Evolutionary conservation across 225 moss, liverwort and hornwort genomes (phyloP), one percentile per base, ranked within the genome.

Genomic region (Pseudoscleropodium purum): DNA sequence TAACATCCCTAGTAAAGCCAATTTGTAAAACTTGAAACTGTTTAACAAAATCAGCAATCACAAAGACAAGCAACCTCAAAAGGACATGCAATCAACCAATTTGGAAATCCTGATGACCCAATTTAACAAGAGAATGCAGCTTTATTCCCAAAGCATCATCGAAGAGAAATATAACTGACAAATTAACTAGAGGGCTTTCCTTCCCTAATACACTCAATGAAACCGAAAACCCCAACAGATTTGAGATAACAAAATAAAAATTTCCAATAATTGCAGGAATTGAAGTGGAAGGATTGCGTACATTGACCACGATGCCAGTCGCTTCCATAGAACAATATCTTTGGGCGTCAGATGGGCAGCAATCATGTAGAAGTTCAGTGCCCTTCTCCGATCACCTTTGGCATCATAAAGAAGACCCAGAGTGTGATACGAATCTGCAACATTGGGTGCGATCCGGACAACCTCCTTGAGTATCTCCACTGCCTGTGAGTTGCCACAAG

Each of bases 241-340:
- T 84, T 78, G 41, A 77, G 75, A 62, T 62, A 49, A 34, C 18
- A 56, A 70, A 60, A 62, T 14, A 54, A 89, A 75, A 87, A 34
- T 39, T 25, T 79, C 66, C 72, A 88, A 52, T 26, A 79, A 81
- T 69, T 60, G 74, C 83, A 84, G 84, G 51, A 85, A 86, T 45
- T 68, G 31, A 72, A 70, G 72, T 63, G 72, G 72, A 70, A 83
- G 76, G 86, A 79, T 76, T 77, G 82, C 81, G 62, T 94, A 98
- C 98, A 97, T 99, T 89, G 99, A 99, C 99, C 99, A 99, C 24
- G 99, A 96, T 82, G 99, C 99, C 82, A 99, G 91, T 37, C 99
- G 97, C 93, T 97, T 99, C 99, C 99, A 99, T 33, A 99, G 84
- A 64, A 95, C 96, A 79, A 97, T 95, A 72, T 99, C 99, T 91